Evolutionary conservation across 176 grass and related monocot genomes (phyloP).

Genomic region (Avena sativa): DNA sequence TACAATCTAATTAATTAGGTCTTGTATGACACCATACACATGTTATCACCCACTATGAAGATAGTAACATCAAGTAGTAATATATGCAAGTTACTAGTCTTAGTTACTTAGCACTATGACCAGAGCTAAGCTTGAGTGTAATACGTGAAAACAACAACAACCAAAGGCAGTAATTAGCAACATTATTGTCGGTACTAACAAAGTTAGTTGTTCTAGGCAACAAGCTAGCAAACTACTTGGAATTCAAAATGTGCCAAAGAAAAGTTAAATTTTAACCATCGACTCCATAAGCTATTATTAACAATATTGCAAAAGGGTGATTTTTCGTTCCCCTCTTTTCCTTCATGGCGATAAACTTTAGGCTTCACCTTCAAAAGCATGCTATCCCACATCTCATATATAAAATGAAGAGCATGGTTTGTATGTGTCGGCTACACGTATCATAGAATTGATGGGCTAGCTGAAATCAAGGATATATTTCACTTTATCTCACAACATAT

Average conservation of each 20-base stretch:
- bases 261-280: too few species aligned
- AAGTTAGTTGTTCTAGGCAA: too few species aligned
- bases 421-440: background rate
- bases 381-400: constrained; percentile 22
- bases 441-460: background rate
- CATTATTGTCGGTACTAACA: too few species aligned
- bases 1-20: too few species aligned
- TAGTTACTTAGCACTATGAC: too few species aligned
- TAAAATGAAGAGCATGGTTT: constrained; percentile 16
- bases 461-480: background rate
- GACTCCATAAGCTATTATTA: background rate
- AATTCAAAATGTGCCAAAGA: too few species aligned
- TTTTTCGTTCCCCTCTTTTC: background rate
- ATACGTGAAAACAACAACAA: background rate
- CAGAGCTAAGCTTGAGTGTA: background rate
- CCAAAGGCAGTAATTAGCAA: too few species aligned
- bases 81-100: too few species aligned
- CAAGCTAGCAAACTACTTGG: too few species aligned
- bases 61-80: too few species aligned
- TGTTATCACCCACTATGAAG: too few species aligned
- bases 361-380: constrained; percentile 9
- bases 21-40: too few species aligned
- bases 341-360: background rate
- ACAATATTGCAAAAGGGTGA: background rate
- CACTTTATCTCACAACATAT: background rate